phyloP scores from a whole-genome alignment of 2,329 filamentous ascomycete species.

The Gnomoniopsis sp. region DNA sequence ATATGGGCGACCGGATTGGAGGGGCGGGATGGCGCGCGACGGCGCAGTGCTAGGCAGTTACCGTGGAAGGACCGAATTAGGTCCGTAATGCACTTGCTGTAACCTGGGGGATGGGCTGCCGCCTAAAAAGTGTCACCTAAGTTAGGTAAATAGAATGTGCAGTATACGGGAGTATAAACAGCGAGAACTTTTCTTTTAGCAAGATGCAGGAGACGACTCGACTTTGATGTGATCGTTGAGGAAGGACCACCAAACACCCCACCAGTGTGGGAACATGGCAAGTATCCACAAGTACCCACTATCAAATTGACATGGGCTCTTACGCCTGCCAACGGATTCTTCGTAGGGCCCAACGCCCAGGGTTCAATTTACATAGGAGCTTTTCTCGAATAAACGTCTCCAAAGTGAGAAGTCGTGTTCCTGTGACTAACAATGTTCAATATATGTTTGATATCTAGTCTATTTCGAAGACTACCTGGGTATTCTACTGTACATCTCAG shows the following conservation, averaged over 20 bases:
- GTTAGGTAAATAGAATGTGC: neutral
- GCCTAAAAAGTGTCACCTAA: neutral
- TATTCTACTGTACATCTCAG: no score
- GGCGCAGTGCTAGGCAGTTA: slow-evolving; percentile 1
- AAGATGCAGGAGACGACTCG: neutral
- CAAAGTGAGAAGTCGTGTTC: no score
- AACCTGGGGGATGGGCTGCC: no score
- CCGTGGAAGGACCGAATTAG: neutral
- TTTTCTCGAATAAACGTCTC: no score
- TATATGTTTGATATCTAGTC: no score
- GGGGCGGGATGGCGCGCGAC: neutral
- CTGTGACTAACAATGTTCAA: no score
- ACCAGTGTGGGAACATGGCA: neutral
- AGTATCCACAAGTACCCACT: neutral
- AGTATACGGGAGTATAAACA: neutral
- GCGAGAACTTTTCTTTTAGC: neutral
- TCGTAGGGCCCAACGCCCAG: no score
- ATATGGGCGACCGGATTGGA: neutral
- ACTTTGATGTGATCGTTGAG: neutral
- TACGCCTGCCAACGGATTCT: no score
- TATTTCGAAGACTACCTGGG: no score
- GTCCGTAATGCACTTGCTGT: no score
- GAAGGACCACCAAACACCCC: neutral
- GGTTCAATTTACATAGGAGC: no score
- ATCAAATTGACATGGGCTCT: no score